phyloP scores from a whole-genome alignment of 2,329 filamentous ascomycete species.

The Cyphellophora attinorum region DNA sequence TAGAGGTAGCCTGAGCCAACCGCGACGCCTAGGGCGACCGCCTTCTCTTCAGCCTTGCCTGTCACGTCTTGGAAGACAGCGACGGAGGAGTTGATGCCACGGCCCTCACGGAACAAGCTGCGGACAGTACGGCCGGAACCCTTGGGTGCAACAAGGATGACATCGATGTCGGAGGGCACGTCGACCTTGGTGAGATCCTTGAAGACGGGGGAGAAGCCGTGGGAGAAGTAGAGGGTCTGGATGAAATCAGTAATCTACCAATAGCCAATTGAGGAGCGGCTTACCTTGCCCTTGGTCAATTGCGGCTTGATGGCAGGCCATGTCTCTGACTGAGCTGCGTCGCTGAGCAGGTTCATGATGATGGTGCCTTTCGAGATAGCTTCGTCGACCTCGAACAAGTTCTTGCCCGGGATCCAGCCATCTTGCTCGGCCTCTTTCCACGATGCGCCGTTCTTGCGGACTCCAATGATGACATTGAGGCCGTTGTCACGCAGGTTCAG shows the following conservation, averaged over 20 bases:
- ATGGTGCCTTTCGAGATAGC: conserved; percentile 89
- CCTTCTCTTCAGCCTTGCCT: conserved; percentile 96
- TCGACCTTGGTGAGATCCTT: conserved; percentile 99
- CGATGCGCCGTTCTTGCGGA: conserved; percentile 94
- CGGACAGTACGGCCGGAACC: conserved; percentile 97
- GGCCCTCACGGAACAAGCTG: conserved; percentile 96
- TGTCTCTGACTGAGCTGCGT: conserved; percentile 96
- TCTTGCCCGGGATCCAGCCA: conserved; percentile 97
- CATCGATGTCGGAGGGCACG: conserved; percentile 87
- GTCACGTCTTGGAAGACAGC: conserved; percentile 98
- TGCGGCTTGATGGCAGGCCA: conserved; percentile 98
- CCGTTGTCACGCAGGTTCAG: conserved; percentile 99
- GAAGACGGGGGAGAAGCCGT: conserved; percentile 99
- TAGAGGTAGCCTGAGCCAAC: conserved; percentile 98
- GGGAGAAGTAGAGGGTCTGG: conserved; percentile 98
- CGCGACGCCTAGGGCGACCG: conserved; percentile 89
- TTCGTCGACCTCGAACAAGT: conserved; percentile 97
- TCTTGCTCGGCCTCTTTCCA: conserved; percentile 97
- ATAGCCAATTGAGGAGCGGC: conserved; percentile 19
- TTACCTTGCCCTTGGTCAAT: conserved; percentile 94
- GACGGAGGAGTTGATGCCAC: conserved; percentile 98
- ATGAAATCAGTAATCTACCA: conserved; percentile 9
- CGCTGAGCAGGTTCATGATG: conserved; percentile 97
- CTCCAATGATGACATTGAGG: conserved; percentile 96
- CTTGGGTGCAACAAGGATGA: conserved; percentile 99